Conservation (phyloP, 257 asterid genomes). For the Primulina eburnea region DNA sequence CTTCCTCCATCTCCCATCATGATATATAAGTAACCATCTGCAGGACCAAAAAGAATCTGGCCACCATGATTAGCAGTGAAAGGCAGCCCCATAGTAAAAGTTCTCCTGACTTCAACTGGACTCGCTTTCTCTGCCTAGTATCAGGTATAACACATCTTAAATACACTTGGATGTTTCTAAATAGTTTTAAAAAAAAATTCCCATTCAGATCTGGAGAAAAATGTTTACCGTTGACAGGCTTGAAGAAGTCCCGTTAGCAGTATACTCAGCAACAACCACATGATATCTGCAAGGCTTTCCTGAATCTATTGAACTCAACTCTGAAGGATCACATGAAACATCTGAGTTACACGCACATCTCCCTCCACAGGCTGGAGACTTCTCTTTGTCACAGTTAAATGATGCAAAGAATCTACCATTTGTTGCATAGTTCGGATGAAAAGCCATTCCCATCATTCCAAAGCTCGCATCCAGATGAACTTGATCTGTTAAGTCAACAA, state of each 20-base stretch:
- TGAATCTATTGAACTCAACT: conserved; percentile 47
- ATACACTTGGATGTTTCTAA: not conserved
- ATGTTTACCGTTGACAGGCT: conserved; percentile 57
- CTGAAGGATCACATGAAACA: conserved; percentile 83
- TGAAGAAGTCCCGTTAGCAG: conserved; percentile 77
- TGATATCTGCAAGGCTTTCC: conserved; percentile 74
- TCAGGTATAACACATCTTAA: not conserved
- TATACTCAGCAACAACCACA: conserved; percentile 63
- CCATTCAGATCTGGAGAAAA: not conserved
- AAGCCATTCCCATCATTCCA: conserved; percentile 97
- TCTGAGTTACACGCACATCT: conserved; percentile 87
- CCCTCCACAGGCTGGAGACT: conserved; percentile 67
- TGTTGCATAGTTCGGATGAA: conserved; percentile 66
- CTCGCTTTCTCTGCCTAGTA: conserved; percentile 54
- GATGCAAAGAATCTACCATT: conserved; percentile 96
- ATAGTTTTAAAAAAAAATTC: not conserved
- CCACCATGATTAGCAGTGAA: conserved; percentile 69
- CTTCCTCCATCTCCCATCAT: conserved; percentile 94
- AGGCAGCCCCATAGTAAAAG: conserved; percentile 82
- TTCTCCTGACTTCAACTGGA: conserved; percentile 72
- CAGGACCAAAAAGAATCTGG: conserved; percentile 83
- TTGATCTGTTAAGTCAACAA: conserved; percentile 80
- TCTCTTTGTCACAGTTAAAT: conserved; percentile 71
- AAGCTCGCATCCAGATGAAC: conserved; percentile 60
- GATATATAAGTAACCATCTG: conserved; percentile 70